phyloP scores from a whole-genome alignment of 768 basidiomycete species.

The Russula sp. region DNA sequence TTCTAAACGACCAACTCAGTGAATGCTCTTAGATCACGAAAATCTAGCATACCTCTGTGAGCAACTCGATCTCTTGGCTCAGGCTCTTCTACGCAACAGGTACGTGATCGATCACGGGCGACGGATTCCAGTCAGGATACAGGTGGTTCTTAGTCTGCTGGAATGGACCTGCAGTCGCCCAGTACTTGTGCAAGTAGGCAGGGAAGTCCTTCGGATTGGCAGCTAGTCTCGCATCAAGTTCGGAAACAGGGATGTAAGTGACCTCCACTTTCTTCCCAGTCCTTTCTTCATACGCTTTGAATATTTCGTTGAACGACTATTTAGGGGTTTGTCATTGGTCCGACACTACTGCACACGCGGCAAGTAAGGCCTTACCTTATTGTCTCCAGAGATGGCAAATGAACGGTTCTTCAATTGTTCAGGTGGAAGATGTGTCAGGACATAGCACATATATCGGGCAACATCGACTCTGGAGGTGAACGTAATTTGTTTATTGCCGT shows the following conservation, averaged over 20 bases:
- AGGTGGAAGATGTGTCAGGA: no score
- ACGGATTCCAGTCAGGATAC: constrained; percentile 32
- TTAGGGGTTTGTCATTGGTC: no score
- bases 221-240: constrained; percentile 18
- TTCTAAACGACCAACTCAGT: neutral
- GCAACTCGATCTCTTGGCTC: neutral
- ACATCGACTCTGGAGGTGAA: no score
- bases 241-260: constrained; percentile 23
- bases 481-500: no score
- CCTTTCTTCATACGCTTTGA: constrained; percentile 26
- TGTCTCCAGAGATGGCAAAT: no score
- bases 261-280: constrained; percentile 30
- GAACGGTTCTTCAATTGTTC: no score
- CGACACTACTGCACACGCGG: no score
- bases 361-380: no score
- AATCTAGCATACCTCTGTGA: neutral
- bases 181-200: constrained; percentile 15
- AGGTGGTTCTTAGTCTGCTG: constrained; percentile 19
- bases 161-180: constrained; percentile 20
- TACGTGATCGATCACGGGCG: constrained; percentile 18
- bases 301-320: constrained; percentile 28
- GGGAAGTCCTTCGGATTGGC: constrained; percentile 21
- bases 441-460: no score
- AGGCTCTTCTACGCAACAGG: neutral
- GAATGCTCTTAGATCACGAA: neutral